Conservation (phyloP, 2,329 filamentous ascomycete species). For the Nothophaeocryptopus gaeumannii region DNA sequence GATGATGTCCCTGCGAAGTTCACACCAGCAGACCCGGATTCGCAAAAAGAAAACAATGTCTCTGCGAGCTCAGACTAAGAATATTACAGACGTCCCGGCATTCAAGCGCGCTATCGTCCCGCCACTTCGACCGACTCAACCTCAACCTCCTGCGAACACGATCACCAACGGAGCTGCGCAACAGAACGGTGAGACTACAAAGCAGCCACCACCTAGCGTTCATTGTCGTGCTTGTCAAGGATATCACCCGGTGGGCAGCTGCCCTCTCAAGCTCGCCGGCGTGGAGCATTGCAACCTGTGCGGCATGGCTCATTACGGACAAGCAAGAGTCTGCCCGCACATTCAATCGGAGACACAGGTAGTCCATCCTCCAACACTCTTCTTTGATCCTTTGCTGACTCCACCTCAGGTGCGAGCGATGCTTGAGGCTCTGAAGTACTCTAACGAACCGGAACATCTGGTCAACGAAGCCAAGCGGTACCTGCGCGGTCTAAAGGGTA, state of each 20-base stretch:
- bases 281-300: conserved; percentile 64
- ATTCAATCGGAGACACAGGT: conserved; percentile 56
- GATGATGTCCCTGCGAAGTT: not conserved
- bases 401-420: conserved; percentile 57
- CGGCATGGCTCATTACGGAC: conserved; percentile 60
- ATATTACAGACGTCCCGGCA: conserved; percentile 11
- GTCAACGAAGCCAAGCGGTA: conserved; percentile 57
- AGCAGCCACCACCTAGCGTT: conserved; percentile 16
- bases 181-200: not conserved
- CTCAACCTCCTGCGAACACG: not conserved
- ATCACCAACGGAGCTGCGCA: not conserved
- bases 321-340: conserved; percentile 58
- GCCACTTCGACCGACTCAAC: not conserved
- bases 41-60: conserved; percentile 2
- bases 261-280: conserved; percentile 58
- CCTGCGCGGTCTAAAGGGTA: conserved; percentile 55
- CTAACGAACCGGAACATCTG: conserved; percentile 54
- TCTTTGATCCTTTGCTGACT: conserved; percentile 6
- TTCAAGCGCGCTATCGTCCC: conserved; percentile 23
- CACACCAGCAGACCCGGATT: not conserved
- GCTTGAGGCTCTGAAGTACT: conserved; percentile 60
- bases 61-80: not conserved
- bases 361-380: conserved; percentile 3
- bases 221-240: conserved; percentile 55
- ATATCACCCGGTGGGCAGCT: conserved; percentile 57